A percentile compares a stretch with the other conserved stretches of the same genome.
These are phyloP conservation scores for Colletotrichum falcatum DNA, from an alignment of 2,329 filamentous ascomycete species.

Conservation along the genomic window DNA sequence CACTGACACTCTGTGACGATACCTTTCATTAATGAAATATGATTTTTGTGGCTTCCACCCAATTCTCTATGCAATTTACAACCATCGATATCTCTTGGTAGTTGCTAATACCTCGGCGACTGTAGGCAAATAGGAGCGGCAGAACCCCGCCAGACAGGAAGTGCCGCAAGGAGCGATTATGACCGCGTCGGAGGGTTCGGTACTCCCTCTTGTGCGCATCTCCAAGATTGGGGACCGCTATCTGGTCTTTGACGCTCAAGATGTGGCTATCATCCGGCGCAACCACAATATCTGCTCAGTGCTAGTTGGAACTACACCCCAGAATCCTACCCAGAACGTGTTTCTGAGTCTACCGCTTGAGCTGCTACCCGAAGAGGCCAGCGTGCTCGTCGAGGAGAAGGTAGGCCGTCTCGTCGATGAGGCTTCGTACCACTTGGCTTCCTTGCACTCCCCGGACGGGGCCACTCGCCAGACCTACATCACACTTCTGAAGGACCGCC, in stretches of 20 bases:
- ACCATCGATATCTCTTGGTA: neutral
- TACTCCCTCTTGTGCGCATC: slow-evolving; percentile 73
- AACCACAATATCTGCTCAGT: slow-evolving; percentile 88
- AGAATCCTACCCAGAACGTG: slow-evolving; percentile 93
- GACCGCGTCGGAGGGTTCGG: slow-evolving; percentile 45
- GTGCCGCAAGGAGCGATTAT: neutral
- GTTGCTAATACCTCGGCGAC: slow-evolving; percentile 14
- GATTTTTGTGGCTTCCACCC: slow-evolving; percentile 13
- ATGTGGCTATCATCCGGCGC: slow-evolving; percentile 81
- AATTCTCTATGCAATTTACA: neutral
- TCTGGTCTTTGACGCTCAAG: slow-evolving; percentile 88
- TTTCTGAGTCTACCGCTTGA: slow-evolving; percentile 91
- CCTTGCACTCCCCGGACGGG: slow-evolving; percentile 69
- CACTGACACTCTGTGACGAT: slow-evolving; percentile 63
- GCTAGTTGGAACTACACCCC: slow-evolving; percentile 87
- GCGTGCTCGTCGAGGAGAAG: slow-evolving; percentile 80
- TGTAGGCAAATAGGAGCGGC: slow-evolving; percentile 41
- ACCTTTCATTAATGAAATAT: slow-evolving; percentile 53
- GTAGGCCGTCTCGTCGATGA: slow-evolving; percentile 87
- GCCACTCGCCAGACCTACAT: slow-evolving; percentile 73
- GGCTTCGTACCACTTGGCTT: slow-evolving; percentile 73
- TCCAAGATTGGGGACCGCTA: slow-evolving; percentile 84
- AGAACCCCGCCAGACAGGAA: neutral
- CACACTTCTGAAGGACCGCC: slow-evolving; percentile 63
- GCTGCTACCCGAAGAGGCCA: slow-evolving; percentile 90